These are phyloP conservation scores for Candida adriatica DNA, from an alignment of 805 yeast species.

Conservation along the genomic window DNA sequence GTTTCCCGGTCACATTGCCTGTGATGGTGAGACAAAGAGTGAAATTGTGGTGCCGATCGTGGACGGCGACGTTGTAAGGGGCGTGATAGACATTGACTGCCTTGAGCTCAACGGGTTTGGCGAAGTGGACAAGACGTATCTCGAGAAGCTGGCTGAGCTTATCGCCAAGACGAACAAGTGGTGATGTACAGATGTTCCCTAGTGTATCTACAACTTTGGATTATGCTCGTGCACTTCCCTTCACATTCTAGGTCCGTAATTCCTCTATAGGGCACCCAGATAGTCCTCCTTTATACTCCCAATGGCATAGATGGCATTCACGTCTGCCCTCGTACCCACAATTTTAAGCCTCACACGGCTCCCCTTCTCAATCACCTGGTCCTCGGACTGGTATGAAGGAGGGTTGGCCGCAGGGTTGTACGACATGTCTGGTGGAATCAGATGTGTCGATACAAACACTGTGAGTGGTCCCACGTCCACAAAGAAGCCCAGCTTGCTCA, in stretches of 20 bases:
- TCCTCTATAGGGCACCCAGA: constrained; percentile 72
- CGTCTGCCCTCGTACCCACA: constrained; percentile 96
- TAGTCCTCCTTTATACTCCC: constrained; percentile 98
- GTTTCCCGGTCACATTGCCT: constrained; percentile 92
- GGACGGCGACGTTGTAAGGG: constrained; percentile 39
- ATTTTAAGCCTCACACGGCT: constrained; percentile 90
- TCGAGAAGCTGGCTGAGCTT: constrained; percentile 52
- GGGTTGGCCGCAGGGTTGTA: constrained; percentile 95
- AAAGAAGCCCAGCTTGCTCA: constrained; percentile 91
- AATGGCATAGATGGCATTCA: constrained; percentile 93
- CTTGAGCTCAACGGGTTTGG: constrained; percentile 58
- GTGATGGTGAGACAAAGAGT: constrained; percentile 91
- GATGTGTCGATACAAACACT: constrained; percentile 90
- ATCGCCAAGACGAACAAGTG: constrained; percentile 52
- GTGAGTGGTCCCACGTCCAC: constrained; percentile 97
- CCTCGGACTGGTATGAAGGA: constrained; percentile 95
- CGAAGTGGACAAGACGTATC: constrained; percentile 46
- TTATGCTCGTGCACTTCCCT: no score
- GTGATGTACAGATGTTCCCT: no score
- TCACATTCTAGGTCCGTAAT: no score
- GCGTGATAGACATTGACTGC: constrained; percentile 88
- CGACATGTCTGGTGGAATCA: constrained; percentile 89
- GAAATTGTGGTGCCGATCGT: constrained; percentile 89
- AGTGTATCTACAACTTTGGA: no score
- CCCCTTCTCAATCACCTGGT: constrained; percentile 91